phyloP scores from a whole-genome alignment of 108 stramenopile species.

The Cyclostephanos tholiformis region DNA sequence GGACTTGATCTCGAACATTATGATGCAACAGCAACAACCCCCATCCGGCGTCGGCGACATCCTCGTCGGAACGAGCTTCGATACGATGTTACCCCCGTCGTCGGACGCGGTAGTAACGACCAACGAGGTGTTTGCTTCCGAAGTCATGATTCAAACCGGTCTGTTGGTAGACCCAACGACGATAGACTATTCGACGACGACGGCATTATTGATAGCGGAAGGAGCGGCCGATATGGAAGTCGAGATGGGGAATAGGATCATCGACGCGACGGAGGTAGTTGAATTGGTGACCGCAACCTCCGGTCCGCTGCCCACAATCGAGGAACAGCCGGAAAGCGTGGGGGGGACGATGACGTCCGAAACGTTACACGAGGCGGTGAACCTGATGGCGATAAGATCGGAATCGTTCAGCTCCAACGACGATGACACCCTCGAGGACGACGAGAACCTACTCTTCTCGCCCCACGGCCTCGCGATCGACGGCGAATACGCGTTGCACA shows the following conservation, averaged over 20 bases:
- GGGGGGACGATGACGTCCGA: constrained; percentile 17
- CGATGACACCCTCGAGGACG: constrained; percentile 30
- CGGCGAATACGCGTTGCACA: constrained; percentile 74
- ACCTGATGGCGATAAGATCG: constrained; percentile 27
- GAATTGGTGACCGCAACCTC: not conserved
- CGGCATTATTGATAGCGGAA: not conserved
- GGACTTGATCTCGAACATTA: too few relatives aligned
- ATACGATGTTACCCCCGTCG: too few relatives aligned
- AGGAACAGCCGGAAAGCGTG: not conserved
- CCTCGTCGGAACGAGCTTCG: too few relatives aligned
- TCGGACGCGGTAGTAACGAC: too few relatives aligned
- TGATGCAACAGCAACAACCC: too few relatives aligned
- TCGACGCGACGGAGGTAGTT: not conserved
- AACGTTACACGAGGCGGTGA: constrained; percentile 10
- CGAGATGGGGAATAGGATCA: too few relatives aligned
- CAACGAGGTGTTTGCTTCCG: too few relatives aligned
- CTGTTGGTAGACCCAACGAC: too few relatives aligned
- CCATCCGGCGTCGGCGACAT: too few relatives aligned
- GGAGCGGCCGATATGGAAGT: not conserved
- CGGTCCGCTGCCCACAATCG: constrained; percentile 4
- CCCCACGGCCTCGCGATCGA: not conserved
- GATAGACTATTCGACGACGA: not conserved
- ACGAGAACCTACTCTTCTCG: not conserved
- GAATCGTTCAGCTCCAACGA: constrained; percentile 30
- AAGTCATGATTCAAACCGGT: too few relatives aligned